Base-by-base conservation (phyloP, 192 early-diverging fungal genomes). In the Coemansia sp. region DNA sequence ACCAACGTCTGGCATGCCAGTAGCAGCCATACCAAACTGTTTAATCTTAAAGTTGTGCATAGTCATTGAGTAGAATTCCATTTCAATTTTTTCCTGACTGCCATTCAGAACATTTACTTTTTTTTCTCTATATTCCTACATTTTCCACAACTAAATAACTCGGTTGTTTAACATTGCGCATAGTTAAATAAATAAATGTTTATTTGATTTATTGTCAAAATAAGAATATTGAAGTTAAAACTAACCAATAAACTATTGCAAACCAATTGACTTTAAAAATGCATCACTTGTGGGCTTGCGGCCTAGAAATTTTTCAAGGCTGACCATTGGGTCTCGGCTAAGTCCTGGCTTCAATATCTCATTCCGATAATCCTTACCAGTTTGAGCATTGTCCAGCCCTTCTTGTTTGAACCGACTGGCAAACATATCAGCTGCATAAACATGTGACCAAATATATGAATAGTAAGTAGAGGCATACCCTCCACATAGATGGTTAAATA, bases 401-500 rank as follows among this genome's bases (percentile, higher is more conserved):
- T 85, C 76, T 2, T 69, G 67, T 46, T 82, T 69, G 61, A 89
- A 89, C 18, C 85, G 70, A 9, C 79, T 72, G 23, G 71, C 88
- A 76, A 84, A 91, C 79, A 92, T 87, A 64, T 92, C 91, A 46
- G 85, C 85, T 1, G 85, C 83, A 54, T 85, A 87, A 46, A 91
- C 86, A 69, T 90, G 82, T 3, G 84, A 82, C 84, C 85, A 91
- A 35, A 88, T 60, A 54, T 91, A 91, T 2, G 86, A 85, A 45
- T 87, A 90, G 42, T 87, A 88, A 7, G 62, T 82, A 23, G 83
- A 82, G 48, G 84, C 87, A 56, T 87, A 86, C 12, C 82, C 85
- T 25, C 82, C 78, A 66, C 83, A 84, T 24, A 90, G 56, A 58
- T 90, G 88, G 1, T 77, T 83, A 63, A 67, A 84, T 9, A 63